These are phyloP conservation scores for Brassica cretica DNA, from an alignment of 345 rosid species.

Conservation along the genomic window DNA sequence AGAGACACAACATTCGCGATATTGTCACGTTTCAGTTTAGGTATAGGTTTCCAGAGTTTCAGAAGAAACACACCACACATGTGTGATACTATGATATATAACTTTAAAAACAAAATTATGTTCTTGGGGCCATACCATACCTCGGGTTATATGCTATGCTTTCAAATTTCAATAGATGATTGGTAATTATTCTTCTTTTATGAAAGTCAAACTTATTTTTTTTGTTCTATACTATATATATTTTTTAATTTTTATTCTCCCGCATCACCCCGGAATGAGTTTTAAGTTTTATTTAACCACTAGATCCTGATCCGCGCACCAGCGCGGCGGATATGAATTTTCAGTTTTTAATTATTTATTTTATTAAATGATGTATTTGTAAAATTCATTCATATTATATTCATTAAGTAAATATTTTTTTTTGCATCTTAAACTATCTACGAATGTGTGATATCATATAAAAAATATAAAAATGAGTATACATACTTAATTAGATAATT, in stretches of 20 bases:
- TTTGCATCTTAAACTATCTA: too few relatives aligned
- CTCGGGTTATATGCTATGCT: slow-evolving; percentile 29
- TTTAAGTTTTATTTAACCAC: slow-evolving; percentile 19
- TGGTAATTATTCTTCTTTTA: slow-evolving; percentile 27
- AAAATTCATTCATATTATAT: too few relatives aligned
- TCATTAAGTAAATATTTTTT: too few relatives aligned
- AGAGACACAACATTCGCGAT: slow-evolving; percentile 24
- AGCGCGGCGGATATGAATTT: too few relatives aligned
- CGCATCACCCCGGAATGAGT: slow-evolving; percentile 18
- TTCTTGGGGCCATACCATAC: slow-evolving; percentile 40
- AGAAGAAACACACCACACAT: slow-evolving; percentile 27
- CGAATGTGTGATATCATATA: too few relatives aligned
- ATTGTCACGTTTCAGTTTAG: slow-evolving; percentile 18
- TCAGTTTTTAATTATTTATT: too few relatives aligned
- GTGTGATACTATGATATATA: neutral
- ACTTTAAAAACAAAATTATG: slow-evolving; percentile 28
- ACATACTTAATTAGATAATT: too few relatives aligned
- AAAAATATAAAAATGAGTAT: too few relatives aligned
- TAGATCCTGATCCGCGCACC: too few relatives aligned
- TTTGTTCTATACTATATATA: neutral
- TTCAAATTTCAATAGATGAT: slow-evolving; percentile 32
- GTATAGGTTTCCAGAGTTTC: slow-evolving; percentile 14
- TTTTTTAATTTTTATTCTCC: neutral
- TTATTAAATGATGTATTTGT: too few relatives aligned
- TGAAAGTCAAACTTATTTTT: slow-evolving; percentile 30